Evolutionary conservation across 1,284 basidiomycete species (phyloP).

Genomic region (Ceratobasidium sp.): DNA sequence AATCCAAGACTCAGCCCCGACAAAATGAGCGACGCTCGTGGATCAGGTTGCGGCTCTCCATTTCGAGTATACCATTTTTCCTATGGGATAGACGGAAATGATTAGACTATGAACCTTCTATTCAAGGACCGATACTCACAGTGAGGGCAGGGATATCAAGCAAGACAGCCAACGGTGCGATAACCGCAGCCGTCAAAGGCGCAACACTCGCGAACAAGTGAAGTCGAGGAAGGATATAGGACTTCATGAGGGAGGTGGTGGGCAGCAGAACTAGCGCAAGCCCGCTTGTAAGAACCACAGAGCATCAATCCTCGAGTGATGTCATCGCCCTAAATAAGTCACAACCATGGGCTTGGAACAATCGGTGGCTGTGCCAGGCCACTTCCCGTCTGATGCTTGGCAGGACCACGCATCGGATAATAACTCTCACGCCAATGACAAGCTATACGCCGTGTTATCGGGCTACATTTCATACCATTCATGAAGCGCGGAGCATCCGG

Average conservation of each 20-base stretch:
- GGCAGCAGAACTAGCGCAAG: no score
- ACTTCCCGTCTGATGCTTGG: no score
- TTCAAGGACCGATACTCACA: slow-evolving; percentile 49
- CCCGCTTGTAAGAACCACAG: neutral
- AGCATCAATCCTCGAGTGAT: neutral
- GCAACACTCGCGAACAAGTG: slow-evolving; percentile 46
- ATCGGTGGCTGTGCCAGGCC: no score
- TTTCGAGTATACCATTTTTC: slow-evolving; percentile 58
- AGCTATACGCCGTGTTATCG: no score
- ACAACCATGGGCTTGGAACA: no score
- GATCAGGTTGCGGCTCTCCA: slow-evolving; percentile 54
- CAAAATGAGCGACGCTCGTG: slow-evolving; percentile 56
- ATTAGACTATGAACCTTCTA: no score
- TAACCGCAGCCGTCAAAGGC: slow-evolving; percentile 58
- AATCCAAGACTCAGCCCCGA: slow-evolving; percentile 59
- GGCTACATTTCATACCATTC: no score
- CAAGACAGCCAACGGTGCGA: slow-evolving; percentile 60
- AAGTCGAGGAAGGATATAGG: neutral
- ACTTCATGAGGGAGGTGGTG: neutral
- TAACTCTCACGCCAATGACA: no score
- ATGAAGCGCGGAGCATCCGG: no score
- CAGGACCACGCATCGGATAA: no score
- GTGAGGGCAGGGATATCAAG: slow-evolving; percentile 62
- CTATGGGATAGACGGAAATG: slow-evolving; percentile 46
- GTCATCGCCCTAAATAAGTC: slow-evolving; percentile 6